Conservation (phyloP, 225 moss, liverwort and hornwort genomes). For the Ulota crispa region DNA sequence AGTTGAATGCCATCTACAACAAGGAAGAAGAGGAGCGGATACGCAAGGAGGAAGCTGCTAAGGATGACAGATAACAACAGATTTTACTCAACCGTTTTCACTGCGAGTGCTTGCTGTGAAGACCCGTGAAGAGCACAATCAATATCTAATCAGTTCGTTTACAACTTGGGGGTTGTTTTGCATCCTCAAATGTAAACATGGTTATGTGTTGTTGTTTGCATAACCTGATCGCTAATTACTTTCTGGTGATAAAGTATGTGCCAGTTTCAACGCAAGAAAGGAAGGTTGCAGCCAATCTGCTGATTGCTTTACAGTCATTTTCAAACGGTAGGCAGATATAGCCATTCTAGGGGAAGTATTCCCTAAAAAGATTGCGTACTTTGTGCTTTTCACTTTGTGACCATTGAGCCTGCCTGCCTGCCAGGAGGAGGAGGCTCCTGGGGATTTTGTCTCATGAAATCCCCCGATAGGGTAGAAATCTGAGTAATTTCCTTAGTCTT, state of each 20-base stretch:
- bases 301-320: background rate
- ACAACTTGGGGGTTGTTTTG: constrained; percentile 21
- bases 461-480: constrained; percentile 16
- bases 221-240: constrained; percentile 13
- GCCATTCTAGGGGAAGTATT: constrained; percentile 6
- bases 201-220: constrained; percentile 11
- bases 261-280: constrained; percentile 21
- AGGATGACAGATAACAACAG: constrained; percentile 56
- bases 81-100: background rate
- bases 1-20: constrained; percentile 60
- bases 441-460: constrained; percentile 26
- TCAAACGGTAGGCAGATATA: constrained; percentile 6
- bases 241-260: constrained; percentile 24
- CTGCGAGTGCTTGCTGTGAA: constrained; percentile 1
- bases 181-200: constrained; percentile 20
- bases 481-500: constrained; percentile 19
- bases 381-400: constrained; percentile 18
- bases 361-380: constrained; percentile 6
- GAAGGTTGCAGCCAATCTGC: constrained; percentile 29
- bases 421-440: background rate
- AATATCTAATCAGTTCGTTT: constrained; percentile 22
- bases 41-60: constrained; percentile 66
- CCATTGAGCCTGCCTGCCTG: background rate
- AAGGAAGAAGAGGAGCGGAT: constrained; percentile 69
- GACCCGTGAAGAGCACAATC: constrained; percentile 14